Evolutionary conservation across 768 basidiomycete species (phyloP).

Genomic region (Amanita jacksonii): DNA sequence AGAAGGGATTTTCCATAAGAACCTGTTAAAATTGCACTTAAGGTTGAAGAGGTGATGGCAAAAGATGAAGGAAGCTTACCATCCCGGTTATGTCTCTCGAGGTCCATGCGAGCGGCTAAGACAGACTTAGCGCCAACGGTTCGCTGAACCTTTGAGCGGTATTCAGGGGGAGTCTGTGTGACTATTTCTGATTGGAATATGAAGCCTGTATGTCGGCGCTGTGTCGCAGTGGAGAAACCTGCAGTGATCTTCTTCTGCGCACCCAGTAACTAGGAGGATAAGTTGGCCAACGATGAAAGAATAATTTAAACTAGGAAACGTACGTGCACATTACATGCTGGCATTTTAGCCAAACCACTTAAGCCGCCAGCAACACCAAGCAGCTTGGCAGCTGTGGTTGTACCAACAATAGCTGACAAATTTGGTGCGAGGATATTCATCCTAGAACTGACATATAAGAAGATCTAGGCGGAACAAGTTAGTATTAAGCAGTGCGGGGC

Average conservation of each 20-base stretch:
- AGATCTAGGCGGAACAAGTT: constrained; percentile 49
- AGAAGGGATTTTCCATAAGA: constrained; percentile 74
- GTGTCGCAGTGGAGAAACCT: constrained; percentile 82
- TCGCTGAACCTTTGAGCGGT: constrained; percentile 85
- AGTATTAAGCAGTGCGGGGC: constrained; percentile 1
- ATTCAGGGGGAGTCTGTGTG: constrained; percentile 77
- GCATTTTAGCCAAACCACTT: constrained; percentile 85
- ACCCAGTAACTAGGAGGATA: constrained; percentile 76
- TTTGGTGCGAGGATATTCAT: constrained; percentile 99
- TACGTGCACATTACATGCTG: constrained; percentile 91
- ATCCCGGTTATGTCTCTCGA: constrained; percentile 76
- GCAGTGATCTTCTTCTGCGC: constrained; percentile 89
- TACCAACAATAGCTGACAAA: constrained; percentile 96
- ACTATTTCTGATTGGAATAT: constrained; percentile 92
- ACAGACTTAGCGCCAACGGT: constrained; percentile 90
- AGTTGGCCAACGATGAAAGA: constrained; percentile 3
- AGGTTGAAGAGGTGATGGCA: background rate
- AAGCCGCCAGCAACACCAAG: constrained; percentile 96
- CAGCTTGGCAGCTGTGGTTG: constrained; percentile 95
- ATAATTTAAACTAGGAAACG: constrained; percentile 17
- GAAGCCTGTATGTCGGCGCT: constrained; percentile 92
- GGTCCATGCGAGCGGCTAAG: constrained; percentile 86
- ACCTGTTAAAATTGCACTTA: constrained; percentile 26
- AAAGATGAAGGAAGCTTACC: constrained; percentile 35
- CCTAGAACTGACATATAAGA: constrained; percentile 98